phyloP scores from a whole-genome alignment of 2,329 filamentous ascomycete genomes.

The Arthrobotrys entomopaga region DNA sequence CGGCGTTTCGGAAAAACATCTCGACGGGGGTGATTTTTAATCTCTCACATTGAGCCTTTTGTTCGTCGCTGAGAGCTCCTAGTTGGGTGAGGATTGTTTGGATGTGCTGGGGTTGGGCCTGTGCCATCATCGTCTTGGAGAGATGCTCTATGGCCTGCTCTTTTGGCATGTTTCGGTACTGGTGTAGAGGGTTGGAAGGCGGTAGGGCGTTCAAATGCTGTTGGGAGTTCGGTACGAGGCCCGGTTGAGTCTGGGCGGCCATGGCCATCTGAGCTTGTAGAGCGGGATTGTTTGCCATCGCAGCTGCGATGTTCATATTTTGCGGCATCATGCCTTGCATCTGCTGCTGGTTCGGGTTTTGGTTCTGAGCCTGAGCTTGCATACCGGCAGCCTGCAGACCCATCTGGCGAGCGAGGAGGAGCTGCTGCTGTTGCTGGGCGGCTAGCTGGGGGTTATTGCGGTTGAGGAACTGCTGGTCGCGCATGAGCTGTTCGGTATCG shows the following conservation, averaged over 20 bases:
- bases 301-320: conserved; percentile 41
- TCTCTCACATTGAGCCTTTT: conserved; percentile 41
- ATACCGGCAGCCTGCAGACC: conserved; percentile 12
- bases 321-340: conserved; percentile 26
- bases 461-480: conserved; percentile 41
- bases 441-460: conserved; percentile 28
- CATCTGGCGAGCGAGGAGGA: conserved; percentile 34
- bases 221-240: conserved; percentile 14
- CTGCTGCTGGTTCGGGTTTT: conserved; percentile 3
- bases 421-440: conserved; percentile 44
- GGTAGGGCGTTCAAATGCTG: conserved; percentile 20
- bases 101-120: conserved; percentile 52
- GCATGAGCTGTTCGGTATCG: conserved; percentile 36
- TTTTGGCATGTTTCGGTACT: conserved; percentile 45
- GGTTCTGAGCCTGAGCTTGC: conserved; percentile 7
- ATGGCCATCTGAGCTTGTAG: conserved; percentile 47
- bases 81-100: conserved; percentile 35
- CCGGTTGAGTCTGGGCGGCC: conserved; percentile 37
- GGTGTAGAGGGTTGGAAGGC: conserved; percentile 15
- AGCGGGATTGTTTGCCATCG: conserved; percentile 27
- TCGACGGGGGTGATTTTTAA: conserved; percentile 42
- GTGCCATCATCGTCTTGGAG: conserved; percentile 34
- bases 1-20: conserved; percentile 52
- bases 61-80: conserved; percentile 32
- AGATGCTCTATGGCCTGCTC: conserved; percentile 44